A percentile compares a stretch with the other conserved stretches of the same genome.
These are phyloP conservation scores for Lactarius sp. DNA, from an alignment of 768 basidiomycete species.

Conservation along the genomic window DNA sequence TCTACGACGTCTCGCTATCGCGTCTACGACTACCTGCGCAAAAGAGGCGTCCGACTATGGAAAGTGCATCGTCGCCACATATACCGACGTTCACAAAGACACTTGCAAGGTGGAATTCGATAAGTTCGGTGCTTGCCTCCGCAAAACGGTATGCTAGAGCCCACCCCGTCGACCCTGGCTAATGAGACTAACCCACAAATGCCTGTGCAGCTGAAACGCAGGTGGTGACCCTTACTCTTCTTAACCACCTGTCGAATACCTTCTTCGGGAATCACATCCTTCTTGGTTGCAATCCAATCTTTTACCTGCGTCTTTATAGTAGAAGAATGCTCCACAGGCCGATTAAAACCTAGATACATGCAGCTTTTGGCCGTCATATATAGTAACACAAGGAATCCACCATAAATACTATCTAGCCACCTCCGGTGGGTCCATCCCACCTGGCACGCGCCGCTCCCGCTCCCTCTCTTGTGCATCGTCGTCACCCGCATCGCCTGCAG, in stretches of 20 bases:
- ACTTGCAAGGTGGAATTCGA: slow-evolving; percentile 81
- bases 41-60: slow-evolving; percentile 76
- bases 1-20: slow-evolving; percentile 59
- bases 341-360: slow-evolving; percentile 8
- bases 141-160: slow-evolving; percentile 56
- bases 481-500: slow-evolving; percentile 25
- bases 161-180: neutral
- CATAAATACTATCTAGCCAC: slow-evolving; percentile 11
- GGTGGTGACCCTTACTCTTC: slow-evolving; percentile 38
- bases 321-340: neutral
- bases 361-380: slow-evolving; percentile 5
- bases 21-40: slow-evolving; percentile 68
- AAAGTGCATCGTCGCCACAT: slow-evolving; percentile 77
- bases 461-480: slow-evolving; percentile 33
- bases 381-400: slow-evolving; percentile 12
- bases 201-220: slow-evolving; percentile 47
- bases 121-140: slow-evolving; percentile 78
- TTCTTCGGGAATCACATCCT: neutral
- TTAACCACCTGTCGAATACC: neutral
- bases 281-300: neutral
- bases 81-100: slow-evolving; percentile 80
- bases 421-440: slow-evolving; percentile 29
- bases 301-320: neutral
- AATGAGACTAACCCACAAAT: neutral
- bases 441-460: slow-evolving; percentile 27